These are phyloP conservation scores for Ramaria sp. DNA, from an alignment of 768 basidiomycete species.

Conservation along the genomic window DNA sequence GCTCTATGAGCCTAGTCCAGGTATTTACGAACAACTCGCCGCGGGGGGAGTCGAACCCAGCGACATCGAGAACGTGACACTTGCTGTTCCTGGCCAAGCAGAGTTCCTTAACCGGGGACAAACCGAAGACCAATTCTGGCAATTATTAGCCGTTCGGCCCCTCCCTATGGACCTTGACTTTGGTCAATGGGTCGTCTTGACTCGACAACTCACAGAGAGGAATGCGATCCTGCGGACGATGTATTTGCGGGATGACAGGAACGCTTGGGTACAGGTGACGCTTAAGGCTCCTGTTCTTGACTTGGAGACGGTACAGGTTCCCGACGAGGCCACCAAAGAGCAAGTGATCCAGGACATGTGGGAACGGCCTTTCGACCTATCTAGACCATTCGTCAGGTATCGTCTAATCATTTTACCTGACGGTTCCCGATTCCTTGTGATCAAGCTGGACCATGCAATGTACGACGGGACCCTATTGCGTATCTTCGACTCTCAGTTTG, in stretches of 20 bases:
- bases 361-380: too few species aligned
- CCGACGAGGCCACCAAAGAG: too few species aligned
- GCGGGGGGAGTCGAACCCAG: too few species aligned
- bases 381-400: too few species aligned
- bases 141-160: not conserved
- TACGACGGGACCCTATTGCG: slow-evolving; percentile 6
- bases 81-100: too few species aligned
- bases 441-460: slow-evolving; percentile 5
- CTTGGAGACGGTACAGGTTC: not conserved
- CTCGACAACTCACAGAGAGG: slow-evolving; percentile 4
- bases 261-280: too few species aligned
- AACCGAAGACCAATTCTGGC: not conserved
- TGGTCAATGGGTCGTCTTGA: slow-evolving; percentile 6
- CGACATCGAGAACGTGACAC: too few species aligned
- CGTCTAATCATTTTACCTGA: not conserved
- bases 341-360: too few species aligned
- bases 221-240: slow-evolving; percentile 9
- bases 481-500: slow-evolving; percentile 7
- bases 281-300: too few species aligned
- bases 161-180: slow-evolving; percentile 5
- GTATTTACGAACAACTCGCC: too few species aligned
- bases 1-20: too few species aligned
- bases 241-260: not conserved
- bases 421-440: slow-evolving; percentile 4
- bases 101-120: too few species aligned